Evolutionary conservation across 2,329 filamentous ascomycete genomes (phyloP).

Genomic region (Periglandula ipomoeae): DNA sequence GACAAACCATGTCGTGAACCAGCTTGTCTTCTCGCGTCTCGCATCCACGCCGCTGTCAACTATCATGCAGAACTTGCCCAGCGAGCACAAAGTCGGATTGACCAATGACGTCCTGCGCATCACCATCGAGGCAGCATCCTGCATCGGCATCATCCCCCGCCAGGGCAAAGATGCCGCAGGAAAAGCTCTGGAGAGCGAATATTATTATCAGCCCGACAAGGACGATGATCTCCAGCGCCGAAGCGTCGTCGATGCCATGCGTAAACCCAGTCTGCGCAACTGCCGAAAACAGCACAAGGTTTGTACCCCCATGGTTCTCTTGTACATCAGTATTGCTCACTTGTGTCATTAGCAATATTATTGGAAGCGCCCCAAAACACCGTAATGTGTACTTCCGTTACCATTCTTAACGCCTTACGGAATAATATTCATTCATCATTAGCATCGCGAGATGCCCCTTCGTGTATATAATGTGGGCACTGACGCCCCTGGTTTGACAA

Average conservation of each 20-base stretch:
- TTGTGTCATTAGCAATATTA: constrained; percentile 54
- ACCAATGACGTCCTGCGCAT: constrained; percentile 55
- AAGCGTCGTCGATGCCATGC: constrained; percentile 74
- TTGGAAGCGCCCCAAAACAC: constrained; percentile 56
- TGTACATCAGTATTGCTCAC: constrained; percentile 9
- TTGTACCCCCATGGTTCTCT: constrained; percentile 9
- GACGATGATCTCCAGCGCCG: constrained; percentile 72
- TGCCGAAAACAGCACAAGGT: constrained; percentile 98
- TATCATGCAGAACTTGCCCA: constrained; percentile 78
- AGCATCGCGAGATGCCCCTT: too few relatives aligned
- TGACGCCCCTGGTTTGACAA: too few relatives aligned
- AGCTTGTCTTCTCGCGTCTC: constrained; percentile 87
- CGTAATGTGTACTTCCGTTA: constrained; percentile 24
- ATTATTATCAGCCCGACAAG: constrained; percentile 87
- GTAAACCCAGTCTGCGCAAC: constrained; percentile 79
- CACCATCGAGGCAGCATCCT: constrained; percentile 64
- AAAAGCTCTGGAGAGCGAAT: constrained; percentile 88
- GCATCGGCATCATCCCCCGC: constrained; percentile 79
- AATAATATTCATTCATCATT: not conserved
- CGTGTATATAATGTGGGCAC: too few relatives aligned
- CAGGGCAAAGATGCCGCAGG: constrained; percentile 95
- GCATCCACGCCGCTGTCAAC: constrained; percentile 85
- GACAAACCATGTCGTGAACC: constrained; percentile 85
- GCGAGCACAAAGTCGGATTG: constrained; percentile 49
- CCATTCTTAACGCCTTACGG: not conserved